Evolutionary conservation across 2,329 filamentous ascomycete genomes (phyloP).

Genomic region (Aspergillus sp.): DNA sequence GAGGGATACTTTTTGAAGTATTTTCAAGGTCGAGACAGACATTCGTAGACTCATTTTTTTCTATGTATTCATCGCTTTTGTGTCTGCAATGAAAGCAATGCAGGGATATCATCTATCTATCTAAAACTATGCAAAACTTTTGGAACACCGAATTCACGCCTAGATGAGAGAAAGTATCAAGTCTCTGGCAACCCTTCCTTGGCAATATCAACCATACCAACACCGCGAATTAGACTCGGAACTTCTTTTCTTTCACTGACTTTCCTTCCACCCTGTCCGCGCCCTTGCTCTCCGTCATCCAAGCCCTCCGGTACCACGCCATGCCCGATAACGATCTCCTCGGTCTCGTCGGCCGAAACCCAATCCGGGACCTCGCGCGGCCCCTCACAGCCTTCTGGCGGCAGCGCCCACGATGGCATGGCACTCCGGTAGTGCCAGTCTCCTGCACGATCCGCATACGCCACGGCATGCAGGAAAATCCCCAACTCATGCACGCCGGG

Average conservation of each 20-base stretch:
- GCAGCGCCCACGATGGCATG: constrained; percentile 78
- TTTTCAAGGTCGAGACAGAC: background rate
- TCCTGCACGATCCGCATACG: constrained; percentile 77
- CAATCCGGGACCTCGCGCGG: constrained; percentile 56
- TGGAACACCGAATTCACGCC: background rate
- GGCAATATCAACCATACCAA: constrained; percentile 24
- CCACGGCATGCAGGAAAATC: constrained; percentile 85
- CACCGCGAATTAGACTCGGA: constrained; percentile 25
- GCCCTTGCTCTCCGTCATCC: constrained; percentile 14
- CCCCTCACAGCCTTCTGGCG: constrained; percentile 63
- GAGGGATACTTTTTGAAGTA: background rate
- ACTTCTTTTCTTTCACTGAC: constrained; percentile 10
- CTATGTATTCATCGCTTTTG: background rate
- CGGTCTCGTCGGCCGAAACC: constrained; percentile 29
- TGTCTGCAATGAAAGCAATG: background rate
- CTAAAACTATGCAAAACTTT: background rate
- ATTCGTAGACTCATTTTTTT: background rate
- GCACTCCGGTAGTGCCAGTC: constrained; percentile 81
- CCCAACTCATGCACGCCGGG: constrained; percentile 83
- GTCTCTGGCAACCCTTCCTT: background rate
- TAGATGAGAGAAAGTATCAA: background rate
- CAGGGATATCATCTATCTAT: background rate
- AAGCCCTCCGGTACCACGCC: constrained; percentile 22
- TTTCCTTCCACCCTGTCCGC: constrained; percentile 4
- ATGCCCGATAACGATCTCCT: constrained; percentile 34